Evolutionary conservation across 345 rosid species (phyloP), one percentile per base, ranked within the genome.

Genomic region (Eucalyptus brandiana): DNA sequence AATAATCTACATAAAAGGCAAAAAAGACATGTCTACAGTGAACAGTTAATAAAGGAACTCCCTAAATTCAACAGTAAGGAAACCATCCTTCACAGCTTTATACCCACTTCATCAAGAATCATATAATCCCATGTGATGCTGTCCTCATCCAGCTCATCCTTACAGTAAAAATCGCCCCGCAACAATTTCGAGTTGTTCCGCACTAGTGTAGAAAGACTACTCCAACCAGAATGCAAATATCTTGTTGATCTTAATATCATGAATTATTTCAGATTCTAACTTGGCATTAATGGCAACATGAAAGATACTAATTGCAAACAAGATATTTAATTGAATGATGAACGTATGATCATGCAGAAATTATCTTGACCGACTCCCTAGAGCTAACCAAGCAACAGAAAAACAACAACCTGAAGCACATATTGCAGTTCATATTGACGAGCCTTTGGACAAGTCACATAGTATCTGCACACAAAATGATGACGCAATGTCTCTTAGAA

Each of bases 21-120:
- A 32, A 69, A 67, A 21, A 69, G 42, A 34, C 80, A 67, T 65
- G 40, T 69, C 80, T 69, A 69, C 42, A 69, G 9, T 69, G 21
- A 16, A 69, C 40, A 32, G 80, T 32, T 69, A 69, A 69, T 69
- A 32, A 32, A 69, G 42, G 80, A 69, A 69, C 23, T 69, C 42
- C 8, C 23, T 17, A 18, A 69, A 69, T 69, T 69, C 42, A 32
- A 69, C 42, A 69, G 80, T 69, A 69, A 69, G 80, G 80, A 69
- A 69, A 69, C 23, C 80, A 32, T 69, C 80, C 80, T 69, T 37
- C 23, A 34, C 7, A 24, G 12, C 37, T n/a, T 15, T 53, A 45
- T 54, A 69, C 49, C 40, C 92, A 98, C 99, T 97, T 98, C 99
- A 81, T 98, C 99, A 30, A 96, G 98, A 90, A 98, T 95, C 98